Conservation (phyloP, 1,284 basidiomycete genomes). For the Cronartium quercuum region DNA sequence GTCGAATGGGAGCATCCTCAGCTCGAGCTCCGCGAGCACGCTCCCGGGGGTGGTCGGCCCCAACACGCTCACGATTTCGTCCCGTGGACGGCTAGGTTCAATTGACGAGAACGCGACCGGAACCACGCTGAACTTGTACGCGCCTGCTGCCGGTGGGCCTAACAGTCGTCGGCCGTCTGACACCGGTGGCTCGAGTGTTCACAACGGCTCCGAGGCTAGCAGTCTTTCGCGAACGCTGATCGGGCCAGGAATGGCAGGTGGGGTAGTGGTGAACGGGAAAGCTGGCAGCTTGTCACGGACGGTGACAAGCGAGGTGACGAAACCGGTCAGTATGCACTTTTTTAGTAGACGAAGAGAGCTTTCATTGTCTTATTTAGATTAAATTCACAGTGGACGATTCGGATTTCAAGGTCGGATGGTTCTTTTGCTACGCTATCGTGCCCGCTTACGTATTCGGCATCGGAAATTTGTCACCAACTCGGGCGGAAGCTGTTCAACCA, state of each 20-base stretch:
- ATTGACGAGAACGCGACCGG: constrained; percentile 26
- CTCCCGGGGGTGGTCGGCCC: not conserved
- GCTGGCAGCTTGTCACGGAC: constrained; percentile 1
- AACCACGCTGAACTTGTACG: not conserved
- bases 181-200: constrained; percentile 21
- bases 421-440: constrained; percentile 67
- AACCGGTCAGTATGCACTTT: constrained; percentile 18
- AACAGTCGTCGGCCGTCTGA: constrained; percentile 32
- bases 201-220: constrained; percentile 30
- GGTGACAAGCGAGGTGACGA: constrained; percentile 2
- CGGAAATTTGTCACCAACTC: constrained; percentile 62
- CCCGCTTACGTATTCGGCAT: constrained; percentile 62
- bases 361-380: not conserved
- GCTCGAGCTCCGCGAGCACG: constrained; percentile 10
- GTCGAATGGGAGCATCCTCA: constrained; percentile 6
- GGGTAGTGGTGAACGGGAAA: constrained; percentile 19
- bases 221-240: not conserved
- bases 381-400: constrained; percentile 50
- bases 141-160: not conserved
- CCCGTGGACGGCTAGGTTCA: constrained; percentile 22
- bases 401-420: constrained; percentile 71
- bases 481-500: constrained; percentile 54
- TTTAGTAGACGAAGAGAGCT: too few species aligned
- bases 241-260: not conserved
- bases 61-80: constrained; percentile 12